Percentiles rank a stretch among this genome's conserved stretches.
Evolutionary conservation across 2,329 filamentous ascomycete species (phyloP).

Genomic region (Colletotrichum higginsianum): DNA sequence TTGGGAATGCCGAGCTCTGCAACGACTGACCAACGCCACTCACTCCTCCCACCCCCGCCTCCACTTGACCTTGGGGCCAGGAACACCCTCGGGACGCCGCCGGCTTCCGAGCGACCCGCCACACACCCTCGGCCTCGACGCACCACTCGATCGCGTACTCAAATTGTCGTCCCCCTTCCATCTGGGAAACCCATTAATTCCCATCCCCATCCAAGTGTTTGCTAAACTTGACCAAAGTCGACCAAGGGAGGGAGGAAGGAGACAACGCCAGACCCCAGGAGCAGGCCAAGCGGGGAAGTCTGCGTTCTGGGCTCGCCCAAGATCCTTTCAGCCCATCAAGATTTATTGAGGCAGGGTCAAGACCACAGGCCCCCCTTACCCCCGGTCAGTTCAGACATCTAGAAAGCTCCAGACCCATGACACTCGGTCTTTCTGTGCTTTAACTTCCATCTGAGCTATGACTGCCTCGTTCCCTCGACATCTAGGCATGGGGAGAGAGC

Average conservation of each 20-base stretch:
- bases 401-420: not conserved
- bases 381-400: too few relatives aligned
- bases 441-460: not conserved
- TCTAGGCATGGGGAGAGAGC: not conserved
- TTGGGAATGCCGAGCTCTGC: too few relatives aligned
- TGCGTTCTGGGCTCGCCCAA: not conserved
- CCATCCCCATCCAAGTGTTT: not conserved
- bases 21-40: too few relatives aligned
- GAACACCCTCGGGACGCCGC: too few relatives aligned
- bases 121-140: too few relatives aligned
- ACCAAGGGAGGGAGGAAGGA: not conserved
- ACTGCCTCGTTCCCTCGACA: not conserved
- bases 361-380: not conserved
- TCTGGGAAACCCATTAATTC: too few relatives aligned
- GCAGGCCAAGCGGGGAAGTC: not conserved
- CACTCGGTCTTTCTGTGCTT: not conserved
- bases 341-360: not conserved
- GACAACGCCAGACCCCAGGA: not conserved
- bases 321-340: not conserved
- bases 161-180: too few relatives aligned
- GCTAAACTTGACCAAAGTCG: not conserved
- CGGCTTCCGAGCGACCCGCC: too few relatives aligned
- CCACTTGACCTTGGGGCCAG: too few relatives aligned
- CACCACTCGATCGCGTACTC: too few relatives aligned
- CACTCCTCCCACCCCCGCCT: too few relatives aligned